These are phyloP conservation scores for Rhodofomes roseus DNA, from an alignment of 1,284 basidiomycete species.

Conservation along the genomic window DNA sequence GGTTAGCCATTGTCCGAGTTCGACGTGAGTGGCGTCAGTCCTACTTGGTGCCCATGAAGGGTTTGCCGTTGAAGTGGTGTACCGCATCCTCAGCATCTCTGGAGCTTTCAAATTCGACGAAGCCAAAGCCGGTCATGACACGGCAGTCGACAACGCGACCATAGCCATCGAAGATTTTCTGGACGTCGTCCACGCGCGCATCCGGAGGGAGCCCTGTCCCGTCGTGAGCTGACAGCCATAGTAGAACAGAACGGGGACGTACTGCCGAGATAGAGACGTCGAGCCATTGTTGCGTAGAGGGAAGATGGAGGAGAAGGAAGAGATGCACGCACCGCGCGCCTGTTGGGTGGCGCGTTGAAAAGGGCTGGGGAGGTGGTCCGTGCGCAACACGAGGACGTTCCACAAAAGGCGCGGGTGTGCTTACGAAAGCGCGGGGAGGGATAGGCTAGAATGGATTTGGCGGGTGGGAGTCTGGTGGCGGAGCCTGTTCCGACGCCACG, in stretches of 20 bases:
- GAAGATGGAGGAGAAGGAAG: conserved; percentile 36
- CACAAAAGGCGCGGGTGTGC: background rate
- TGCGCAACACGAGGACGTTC: conserved; percentile 20
- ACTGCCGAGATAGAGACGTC: conserved; percentile 84
- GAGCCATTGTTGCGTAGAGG: conserved; percentile 60
- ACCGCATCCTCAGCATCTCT: conserved; percentile 94
- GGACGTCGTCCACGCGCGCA: conserved; percentile 74
- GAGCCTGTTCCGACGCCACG: conserved; percentile 4
- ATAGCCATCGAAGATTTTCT: conserved; percentile 83
- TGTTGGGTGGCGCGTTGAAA: conserved; percentile 18
- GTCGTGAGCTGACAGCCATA: background rate
- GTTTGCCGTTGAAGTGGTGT: conserved; percentile 80
- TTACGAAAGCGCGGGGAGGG: conserved; percentile 1
- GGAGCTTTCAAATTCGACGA: conserved; percentile 87
- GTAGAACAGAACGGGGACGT: conserved; percentile 6
- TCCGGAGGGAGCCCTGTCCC: conserved; percentile 71
- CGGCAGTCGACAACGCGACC: conserved; percentile 87
- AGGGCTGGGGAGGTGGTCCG: conserved; percentile 23
- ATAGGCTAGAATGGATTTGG: conserved; percentile 4
- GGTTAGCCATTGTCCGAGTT: conserved; percentile 11
- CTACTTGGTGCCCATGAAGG: conserved; percentile 84
- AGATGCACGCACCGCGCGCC: conserved; percentile 11
- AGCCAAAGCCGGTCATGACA: conserved; percentile 94
- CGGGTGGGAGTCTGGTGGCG: conserved; percentile 14
- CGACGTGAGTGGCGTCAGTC: conserved; percentile 19